Base-by-base conservation (phyloP, 1,284 basidiomycete species). In the Ustilago sp. region DNA sequence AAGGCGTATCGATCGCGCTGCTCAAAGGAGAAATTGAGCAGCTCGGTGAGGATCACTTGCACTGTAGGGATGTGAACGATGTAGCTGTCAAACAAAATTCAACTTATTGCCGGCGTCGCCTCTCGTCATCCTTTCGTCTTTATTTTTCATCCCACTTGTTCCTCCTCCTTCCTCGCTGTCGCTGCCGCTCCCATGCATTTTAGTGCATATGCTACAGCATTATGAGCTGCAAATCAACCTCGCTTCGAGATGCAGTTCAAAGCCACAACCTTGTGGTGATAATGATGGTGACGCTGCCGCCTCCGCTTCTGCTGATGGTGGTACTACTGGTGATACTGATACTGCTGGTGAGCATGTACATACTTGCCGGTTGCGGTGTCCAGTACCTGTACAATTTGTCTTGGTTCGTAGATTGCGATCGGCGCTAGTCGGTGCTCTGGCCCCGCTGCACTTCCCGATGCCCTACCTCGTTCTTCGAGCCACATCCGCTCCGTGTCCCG, bases 11-110 rank as follows among this genome's bases (percentile, higher is more conserved):
- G 56, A 13, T 66, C 59, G 34, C 73, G 73, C 23, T 59, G 45
- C 54, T 70, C 73, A 36, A 68, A 71, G 15, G 38, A 31, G 9
- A 56, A 48, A n/a, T 75, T 59, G 36, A 75, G 60, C 4, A 75
- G 15, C 38, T 75, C 68, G 8, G 63, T 64, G 52, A 75, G 23
- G 8, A 71, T 56, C 7, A 71, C 59, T 7, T 64, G 68, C 15
- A 75, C 54, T 0, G 56, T 55, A 17, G 68, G 73, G 12, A 71
- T 45, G 48, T 67, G 68, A 2, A 68, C 61, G 35, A 71, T 34
- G 52, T 66, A 50, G 48, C 48, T 43, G 39, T 39, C 28, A 43
- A 57, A 43, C 11, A 39, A 57, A 39, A 34, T 19, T 7, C 38
- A 53, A 61, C 59, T 53, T 61, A 61, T 53, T 61, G 50, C 59